Evolutionary conservation across 2,329 filamentous ascomycete species (phyloP).

Genomic region (Apiospora kogelbergensis): DNA sequence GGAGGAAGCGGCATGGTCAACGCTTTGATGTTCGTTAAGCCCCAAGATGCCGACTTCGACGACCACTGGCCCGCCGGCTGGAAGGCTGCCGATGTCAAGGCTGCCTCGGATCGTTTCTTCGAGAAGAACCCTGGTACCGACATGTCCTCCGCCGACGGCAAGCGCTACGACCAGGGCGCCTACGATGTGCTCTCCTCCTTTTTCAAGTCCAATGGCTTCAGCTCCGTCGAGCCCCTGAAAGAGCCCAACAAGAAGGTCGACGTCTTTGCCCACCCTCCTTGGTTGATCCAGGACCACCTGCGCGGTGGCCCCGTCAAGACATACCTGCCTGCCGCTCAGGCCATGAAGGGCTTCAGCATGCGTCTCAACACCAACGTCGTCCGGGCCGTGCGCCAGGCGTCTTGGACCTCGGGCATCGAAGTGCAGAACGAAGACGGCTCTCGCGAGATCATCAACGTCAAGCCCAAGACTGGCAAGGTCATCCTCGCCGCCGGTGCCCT

Average conservation of each 20-base stretch:
- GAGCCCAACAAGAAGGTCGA: slow-evolving; percentile 19
- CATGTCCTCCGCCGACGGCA: slow-evolving; percentile 25
- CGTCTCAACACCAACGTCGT: slow-evolving; percentile 22
- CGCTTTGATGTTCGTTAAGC: slow-evolving; percentile 32
- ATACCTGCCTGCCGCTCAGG: slow-evolving; percentile 19
- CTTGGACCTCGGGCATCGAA: slow-evolving; percentile 53
- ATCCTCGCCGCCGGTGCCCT: slow-evolving; percentile 57
- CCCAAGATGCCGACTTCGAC: slow-evolving; percentile 31
- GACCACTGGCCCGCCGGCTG: slow-evolving; percentile 32
- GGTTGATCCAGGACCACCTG: slow-evolving; percentile 38
- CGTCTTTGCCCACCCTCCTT: slow-evolving; percentile 47
- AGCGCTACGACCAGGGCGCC: slow-evolving; percentile 19
- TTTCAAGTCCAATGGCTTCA: slow-evolving; percentile 18
- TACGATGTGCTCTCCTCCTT: slow-evolving; percentile 19
- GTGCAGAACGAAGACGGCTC: slow-evolving; percentile 47
- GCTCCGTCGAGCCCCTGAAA: slow-evolving; percentile 14
- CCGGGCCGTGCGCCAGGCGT: slow-evolving; percentile 32
- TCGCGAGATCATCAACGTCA: slow-evolving; percentile 52
- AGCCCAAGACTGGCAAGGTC: slow-evolving; percentile 49
- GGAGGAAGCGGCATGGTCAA: slow-evolving; percentile 36
- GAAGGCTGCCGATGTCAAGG: slow-evolving; percentile 26
- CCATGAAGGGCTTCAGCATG: slow-evolving; percentile 19
- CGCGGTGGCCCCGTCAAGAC: slow-evolving; percentile 20
- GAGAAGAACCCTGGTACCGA: slow-evolving; percentile 27
- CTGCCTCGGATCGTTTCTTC: slow-evolving; percentile 27